Base-by-base conservation (phyloP, 2,329 filamentous ascomycete genomes). In the Penicillium brevicompactum region DNA sequence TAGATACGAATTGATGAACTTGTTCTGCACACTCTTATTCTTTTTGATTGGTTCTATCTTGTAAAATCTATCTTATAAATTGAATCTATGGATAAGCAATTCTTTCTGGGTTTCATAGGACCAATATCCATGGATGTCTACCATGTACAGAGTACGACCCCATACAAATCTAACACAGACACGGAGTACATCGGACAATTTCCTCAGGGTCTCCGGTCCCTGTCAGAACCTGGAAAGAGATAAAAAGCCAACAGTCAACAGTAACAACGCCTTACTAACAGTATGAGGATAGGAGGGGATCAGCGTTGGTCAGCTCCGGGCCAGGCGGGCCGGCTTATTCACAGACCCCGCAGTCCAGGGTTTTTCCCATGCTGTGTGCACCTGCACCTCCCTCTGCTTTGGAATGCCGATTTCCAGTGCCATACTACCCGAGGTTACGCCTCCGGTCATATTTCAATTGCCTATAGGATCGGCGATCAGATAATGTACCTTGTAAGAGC, bases 1-100 rank as follows among this genome's bases (percentile, higher is more conserved):
- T 62, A 65, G 63, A 63, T 62, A 66, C 55, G 64, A 67, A 64
- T 66, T 65, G 59, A 66, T 66, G 64, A 65, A 65, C 30, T 55
- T 53, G 37, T 43, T 58, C 42, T 60, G 42, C 42, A 51, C 24
- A 43, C 18, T 10, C 18, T 41, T 56, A 18, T 48, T 32, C 38
- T n/a, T 46, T 40, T 43, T 34, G 27, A 16, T 16, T 41, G 8
- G 18, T 16, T 41, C 11, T 13, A 7, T 7, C 18, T 42, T 57
- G 11, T 37, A 37, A 37, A n/a, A 2, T n/a, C n/a, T 10, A 14
- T 18, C 18, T 18, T 18, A 18, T 18, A 18, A 18, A 18, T 18
- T 18, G 18, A 18, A 18, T 18, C 18, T 18, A 18, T 18, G 18
- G 18, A 18, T 18, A 18, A 18, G 18, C 18, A 18, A 18, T 18